These are phyloP conservation scores for Dictyostelium intermedium DNA, from an alignment of 78 protist genomes.

Conservation along the genomic window DNA sequence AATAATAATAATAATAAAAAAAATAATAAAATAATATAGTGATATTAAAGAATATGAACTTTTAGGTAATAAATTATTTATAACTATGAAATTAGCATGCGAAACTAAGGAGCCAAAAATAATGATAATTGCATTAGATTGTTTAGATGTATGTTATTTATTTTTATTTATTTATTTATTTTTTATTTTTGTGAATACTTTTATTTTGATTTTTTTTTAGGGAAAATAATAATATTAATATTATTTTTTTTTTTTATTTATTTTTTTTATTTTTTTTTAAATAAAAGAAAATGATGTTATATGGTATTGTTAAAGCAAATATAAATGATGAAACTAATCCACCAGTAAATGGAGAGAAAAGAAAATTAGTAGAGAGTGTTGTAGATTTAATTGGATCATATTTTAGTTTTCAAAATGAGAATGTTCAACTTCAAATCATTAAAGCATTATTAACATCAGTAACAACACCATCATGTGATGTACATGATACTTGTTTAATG, in stretches of 20 bases:
- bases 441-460: slow-evolving; percentile 86
- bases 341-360: slow-evolving; percentile 5
- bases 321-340: background rate
- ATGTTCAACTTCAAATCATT: slow-evolving; percentile 86
- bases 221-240: background rate
- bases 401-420: slow-evolving; percentile 75
- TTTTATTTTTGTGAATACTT: background rate
- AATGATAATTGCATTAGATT: slow-evolving; percentile 68
- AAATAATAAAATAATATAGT: background rate
- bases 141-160: slow-evolving; percentile 39
- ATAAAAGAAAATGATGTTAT: slow-evolving; percentile 75
- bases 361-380: slow-evolving; percentile 16
- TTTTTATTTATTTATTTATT: background rate
- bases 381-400: slow-evolving; percentile 60
- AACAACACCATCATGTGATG: slow-evolving; percentile 68
- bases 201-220: background rate
- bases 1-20: too few species aligned
- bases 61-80: slow-evolving; percentile 46
- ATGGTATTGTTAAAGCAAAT: slow-evolving; percentile 66
- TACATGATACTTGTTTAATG: slow-evolving; percentile 90
- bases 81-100: slow-evolving; percentile 72
- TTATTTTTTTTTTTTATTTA: background rate
- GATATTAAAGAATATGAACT: slow-evolving; percentile 43
- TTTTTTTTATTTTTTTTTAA: too few species aligned
- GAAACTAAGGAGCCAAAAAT: slow-evolving; percentile 81